phyloP scores from a whole-genome alignment of 768 basidiomycete species.

The Multifurca ochricompacta region DNA sequence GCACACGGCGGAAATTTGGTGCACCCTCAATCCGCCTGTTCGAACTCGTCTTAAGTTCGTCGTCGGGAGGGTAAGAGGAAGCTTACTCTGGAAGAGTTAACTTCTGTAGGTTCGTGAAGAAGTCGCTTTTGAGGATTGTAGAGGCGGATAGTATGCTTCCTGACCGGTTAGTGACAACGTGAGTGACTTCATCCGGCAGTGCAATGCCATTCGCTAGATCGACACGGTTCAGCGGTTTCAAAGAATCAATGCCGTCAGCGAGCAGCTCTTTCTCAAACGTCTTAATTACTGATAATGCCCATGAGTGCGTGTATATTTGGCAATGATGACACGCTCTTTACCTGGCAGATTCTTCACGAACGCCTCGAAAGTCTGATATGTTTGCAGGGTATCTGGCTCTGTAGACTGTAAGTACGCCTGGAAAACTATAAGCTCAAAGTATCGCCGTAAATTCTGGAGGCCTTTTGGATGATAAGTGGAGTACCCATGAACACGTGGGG shows the following conservation, averaged over 20 bases:
- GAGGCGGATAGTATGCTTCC: constrained; percentile 85
- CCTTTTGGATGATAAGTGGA: constrained; percentile 33
- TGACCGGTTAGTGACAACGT: constrained; percentile 74
- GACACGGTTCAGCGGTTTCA: constrained; percentile 76
- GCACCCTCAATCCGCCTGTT: constrained; percentile 81
- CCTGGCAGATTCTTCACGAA: constrained; percentile 84
- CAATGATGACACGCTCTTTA: constrained; percentile 43
- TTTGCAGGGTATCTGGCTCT: constrained; percentile 69
- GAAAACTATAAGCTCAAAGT: constrained; percentile 82
- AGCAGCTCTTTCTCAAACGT: constrained; percentile 91
- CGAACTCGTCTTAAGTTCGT: background rate
- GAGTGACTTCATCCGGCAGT: constrained; percentile 84
- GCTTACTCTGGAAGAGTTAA: constrained; percentile 90
- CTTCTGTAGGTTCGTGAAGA: constrained; percentile 91
- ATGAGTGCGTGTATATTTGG: constrained; percentile 25
- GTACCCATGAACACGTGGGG: too few relatives aligned
- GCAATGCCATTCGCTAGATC: constrained; percentile 61
- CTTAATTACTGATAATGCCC: constrained; percentile 60
- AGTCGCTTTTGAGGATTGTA: constrained; percentile 92
- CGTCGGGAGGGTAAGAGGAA: background rate
- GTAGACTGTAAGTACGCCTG: constrained; percentile 83
- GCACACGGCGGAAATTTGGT: constrained; percentile 84
- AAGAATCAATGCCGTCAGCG: constrained; percentile 64
- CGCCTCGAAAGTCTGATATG: constrained; percentile 68
- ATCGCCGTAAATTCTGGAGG: constrained; percentile 72